phyloP scores from a whole-genome alignment of 2,329 filamentous ascomycete species.

The Plectosphaerella plurivora region DNA sequence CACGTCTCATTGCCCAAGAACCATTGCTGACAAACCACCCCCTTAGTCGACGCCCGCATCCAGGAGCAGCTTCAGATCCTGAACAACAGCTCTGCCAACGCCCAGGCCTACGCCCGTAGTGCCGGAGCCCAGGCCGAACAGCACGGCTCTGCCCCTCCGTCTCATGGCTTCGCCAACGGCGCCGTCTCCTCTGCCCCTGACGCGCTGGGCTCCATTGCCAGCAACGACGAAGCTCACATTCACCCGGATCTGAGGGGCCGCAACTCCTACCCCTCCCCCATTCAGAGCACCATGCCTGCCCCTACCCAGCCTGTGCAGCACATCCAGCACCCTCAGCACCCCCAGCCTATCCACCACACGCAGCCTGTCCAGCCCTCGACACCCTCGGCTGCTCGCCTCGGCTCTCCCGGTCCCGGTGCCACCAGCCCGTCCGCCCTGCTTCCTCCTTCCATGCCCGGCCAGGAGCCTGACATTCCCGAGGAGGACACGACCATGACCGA shows the following conservation, averaged over 20 bases:
- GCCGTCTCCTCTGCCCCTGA: constrained; percentile 28
- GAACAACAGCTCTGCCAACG: constrained; percentile 30
- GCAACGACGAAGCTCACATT: constrained; percentile 39
- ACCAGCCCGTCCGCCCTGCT: constrained; percentile 18
- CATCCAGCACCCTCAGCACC: neutral
- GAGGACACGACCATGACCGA: constrained; percentile 22
- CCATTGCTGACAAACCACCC: constrained; percentile 1
- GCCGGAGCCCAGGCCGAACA: constrained; percentile 21
- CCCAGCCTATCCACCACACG: constrained; percentile 1
- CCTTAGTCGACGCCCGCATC: constrained; percentile 22
- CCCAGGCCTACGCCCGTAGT: constrained; percentile 16
- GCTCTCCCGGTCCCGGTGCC: constrained; percentile 9
- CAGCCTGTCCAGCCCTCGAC: constrained; percentile 19
- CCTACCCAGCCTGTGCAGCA: neutral
- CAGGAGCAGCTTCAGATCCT: constrained; percentile 39
- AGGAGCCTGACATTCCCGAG: constrained; percentile 20
- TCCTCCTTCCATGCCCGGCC: constrained; percentile 17
- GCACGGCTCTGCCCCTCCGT: constrained; percentile 23
- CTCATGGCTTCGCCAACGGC: constrained; percentile 40
- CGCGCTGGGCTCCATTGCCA: constrained; percentile 25
- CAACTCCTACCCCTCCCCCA: constrained; percentile 14
- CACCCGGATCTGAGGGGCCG: constrained; percentile 42
- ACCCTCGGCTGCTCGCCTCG: too few relatives aligned
- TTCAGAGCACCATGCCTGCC: constrained; percentile 14
- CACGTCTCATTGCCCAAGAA: neutral